Base-by-base conservation (phyloP, 352 stramenopile species). In the Elongisporangium undulatum region DNA sequence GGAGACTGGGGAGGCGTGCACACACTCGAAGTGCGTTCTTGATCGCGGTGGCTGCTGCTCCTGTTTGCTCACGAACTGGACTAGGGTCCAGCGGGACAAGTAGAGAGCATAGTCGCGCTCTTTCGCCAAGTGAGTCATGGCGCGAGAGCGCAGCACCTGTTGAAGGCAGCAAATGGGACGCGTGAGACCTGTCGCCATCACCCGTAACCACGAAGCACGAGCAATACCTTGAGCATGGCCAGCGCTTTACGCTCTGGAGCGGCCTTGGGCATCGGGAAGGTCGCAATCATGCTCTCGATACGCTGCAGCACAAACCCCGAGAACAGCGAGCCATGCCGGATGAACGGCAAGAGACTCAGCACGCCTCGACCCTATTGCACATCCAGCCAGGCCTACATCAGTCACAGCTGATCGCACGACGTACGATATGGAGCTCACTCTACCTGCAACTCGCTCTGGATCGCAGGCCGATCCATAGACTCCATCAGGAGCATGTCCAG, bases 61-160 rank as follows among this genome's bases (percentile, higher is more conserved):
- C n/a, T 45, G 34, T 4, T 45, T 45, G 34, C 34, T 45, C 34
- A 45, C 12, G 34, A 17, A 17, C 4, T 45, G 34, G 12, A 17
- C 13, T 3, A 12, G 16, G 48, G 63, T 64, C 76, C 75, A 85
- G 49, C 84, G 55, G 51, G 78, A 64, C 53, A 86, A 50, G 56
- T 90, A 90, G 49, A 92, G 58, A 5, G 62, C 63, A 52, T 90
- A 90, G 52, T 92, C 82, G 15, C 82, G 75, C 26, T 89, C 82
- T 68, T 76, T 85, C 17, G 70, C 78, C 9, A 92, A 64, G 54
- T 89, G 70, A 2, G 68, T 79, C 26, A 75, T 49, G 2, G 80
- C 80, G 29, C 82, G 75, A 48, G 82, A 92, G 34, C 77, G 70
- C 64, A 90, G 82, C 1, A 92, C 82, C 78, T 92, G 21, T 1